phyloP scores from a whole-genome alignment of 2,329 filamentous ascomycete genomes.

The Ceratocystis colombiana region DNA sequence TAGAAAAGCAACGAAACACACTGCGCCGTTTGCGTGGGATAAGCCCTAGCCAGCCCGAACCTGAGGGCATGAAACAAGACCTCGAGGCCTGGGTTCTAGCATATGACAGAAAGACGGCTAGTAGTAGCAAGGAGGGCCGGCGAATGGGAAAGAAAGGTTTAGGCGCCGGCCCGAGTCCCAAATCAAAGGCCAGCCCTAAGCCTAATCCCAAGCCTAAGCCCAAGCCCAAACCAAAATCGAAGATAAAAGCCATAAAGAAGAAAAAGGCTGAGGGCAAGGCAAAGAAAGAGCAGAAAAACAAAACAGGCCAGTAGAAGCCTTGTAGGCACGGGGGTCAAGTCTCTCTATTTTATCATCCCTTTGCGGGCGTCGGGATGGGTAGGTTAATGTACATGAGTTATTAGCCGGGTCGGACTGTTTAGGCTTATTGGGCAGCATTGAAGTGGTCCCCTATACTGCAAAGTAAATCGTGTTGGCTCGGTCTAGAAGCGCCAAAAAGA shows the following conservation, averaged over 20 bases:
- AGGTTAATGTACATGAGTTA: slow-evolving; percentile 4
- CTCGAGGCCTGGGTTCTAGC: slow-evolving; percentile 16
- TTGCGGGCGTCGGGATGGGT: neutral
- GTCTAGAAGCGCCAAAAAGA: neutral
- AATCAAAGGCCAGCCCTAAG: neutral
- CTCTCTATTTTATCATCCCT: slow-evolving; percentile 2
- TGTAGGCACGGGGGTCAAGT: no score
- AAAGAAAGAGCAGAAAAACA: neutral
- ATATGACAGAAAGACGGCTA: slow-evolving; percentile 16
- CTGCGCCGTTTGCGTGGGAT: slow-evolving; percentile 15
- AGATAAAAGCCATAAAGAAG: neutral
- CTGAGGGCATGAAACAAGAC: slow-evolving; percentile 18
- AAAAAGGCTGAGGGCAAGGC: neutral
- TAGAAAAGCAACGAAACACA: slow-evolving; percentile 18
- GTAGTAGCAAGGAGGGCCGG: neutral
- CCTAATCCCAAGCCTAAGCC: neutral
- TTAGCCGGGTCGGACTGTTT: neutral
- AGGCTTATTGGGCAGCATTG: neutral
- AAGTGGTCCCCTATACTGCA: neutral
- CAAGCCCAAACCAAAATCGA: neutral
- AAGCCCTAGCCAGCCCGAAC: neutral
- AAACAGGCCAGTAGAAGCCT: neutral
- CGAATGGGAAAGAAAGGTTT: neutral
- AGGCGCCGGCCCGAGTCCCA: neutral
- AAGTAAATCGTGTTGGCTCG: neutral